phyloP scores from a whole-genome alignment of 768 basidiomycete genomes.

The Termitomyces sp. region DNA sequence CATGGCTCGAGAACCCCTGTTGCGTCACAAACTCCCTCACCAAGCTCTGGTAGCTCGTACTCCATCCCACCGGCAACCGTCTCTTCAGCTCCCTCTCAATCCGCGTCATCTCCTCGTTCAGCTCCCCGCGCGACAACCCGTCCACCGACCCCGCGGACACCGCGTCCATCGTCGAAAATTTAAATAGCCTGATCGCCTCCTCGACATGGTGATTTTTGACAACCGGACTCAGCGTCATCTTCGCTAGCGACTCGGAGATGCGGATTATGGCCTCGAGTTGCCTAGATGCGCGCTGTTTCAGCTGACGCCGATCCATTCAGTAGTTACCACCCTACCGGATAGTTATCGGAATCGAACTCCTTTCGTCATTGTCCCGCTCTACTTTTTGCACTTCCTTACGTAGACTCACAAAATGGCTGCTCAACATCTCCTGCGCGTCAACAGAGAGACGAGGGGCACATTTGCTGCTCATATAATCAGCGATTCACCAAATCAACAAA shows the following conservation, averaged over 20 bases:
- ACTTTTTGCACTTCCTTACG: slow-evolving; percentile 94
- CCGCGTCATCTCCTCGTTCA: slow-evolving; percentile 88
- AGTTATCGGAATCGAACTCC: slow-evolving; percentile 97
- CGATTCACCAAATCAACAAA: not conserved
- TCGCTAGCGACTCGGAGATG: slow-evolving; percentile 95
- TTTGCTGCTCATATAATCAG: slow-evolving; percentile 52
- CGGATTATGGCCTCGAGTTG: slow-evolving; percentile 99
- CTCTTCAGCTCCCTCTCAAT: slow-evolving; percentile 87
- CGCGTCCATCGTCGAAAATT: slow-evolving; percentile 98
- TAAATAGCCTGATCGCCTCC: slow-evolving; percentile 97
- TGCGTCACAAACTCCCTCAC: slow-evolving; percentile 91
- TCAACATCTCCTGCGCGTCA: slow-evolving; percentile 95
- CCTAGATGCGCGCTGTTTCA: slow-evolving; percentile 22
- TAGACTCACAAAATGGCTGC: slow-evolving; percentile 90
- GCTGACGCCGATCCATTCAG: not conserved
- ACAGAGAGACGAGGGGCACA: slow-evolving; percentile 92
- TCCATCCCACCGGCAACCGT: slow-evolving; percentile 91
- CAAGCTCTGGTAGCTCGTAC: slow-evolving; percentile 91
- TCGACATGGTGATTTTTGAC: slow-evolving; percentile 95
- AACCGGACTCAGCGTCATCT: slow-evolving; percentile 81
- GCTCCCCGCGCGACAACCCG: slow-evolving; percentile 84
- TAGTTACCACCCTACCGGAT: slow-evolving; percentile 63
- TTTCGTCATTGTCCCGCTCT: slow-evolving; percentile 94
- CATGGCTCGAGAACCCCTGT: slow-evolving; percentile 87
- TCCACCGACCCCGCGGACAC: slow-evolving; percentile 93